These are phyloP conservation scores for Microbotryum violaceum DNA, from an alignment of 1,284 basidiomycete genomes.

Conservation along the genomic window DNA sequence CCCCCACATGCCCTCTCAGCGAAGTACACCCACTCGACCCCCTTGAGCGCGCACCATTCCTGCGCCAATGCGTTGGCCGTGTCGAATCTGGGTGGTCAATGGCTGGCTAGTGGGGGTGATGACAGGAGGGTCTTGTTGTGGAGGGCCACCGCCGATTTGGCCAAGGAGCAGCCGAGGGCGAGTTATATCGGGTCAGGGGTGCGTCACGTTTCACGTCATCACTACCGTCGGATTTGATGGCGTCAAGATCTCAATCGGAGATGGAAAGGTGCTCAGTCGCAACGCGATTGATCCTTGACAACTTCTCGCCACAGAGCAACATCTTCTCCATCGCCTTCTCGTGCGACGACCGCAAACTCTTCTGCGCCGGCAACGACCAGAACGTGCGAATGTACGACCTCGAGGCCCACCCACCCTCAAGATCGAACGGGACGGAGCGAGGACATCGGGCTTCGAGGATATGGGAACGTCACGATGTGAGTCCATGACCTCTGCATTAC, in stretches of 20 bases:
- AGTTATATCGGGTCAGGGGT: constrained; percentile 63
- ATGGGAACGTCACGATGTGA: constrained; percentile 20
- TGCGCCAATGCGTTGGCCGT: constrained; percentile 64
- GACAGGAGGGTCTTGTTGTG: constrained; percentile 45
- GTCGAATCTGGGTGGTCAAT: constrained; percentile 55
- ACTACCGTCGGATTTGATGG: constrained; percentile 37
- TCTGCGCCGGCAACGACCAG: constrained; percentile 58
- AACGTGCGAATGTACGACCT: constrained; percentile 43
- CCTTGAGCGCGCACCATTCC: constrained; percentile 53
- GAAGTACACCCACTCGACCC: background rate
- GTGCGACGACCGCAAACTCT: constrained; percentile 53
- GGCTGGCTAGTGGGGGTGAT: constrained; percentile 67
- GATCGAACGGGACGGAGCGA: too few relatives aligned
- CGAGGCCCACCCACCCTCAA: constrained; percentile 3
- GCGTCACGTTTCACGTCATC: constrained; percentile 42
- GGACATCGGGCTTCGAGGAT: background rate
- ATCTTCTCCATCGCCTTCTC: constrained; percentile 63
- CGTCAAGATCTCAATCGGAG: constrained; percentile 39
- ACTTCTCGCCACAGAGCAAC: constrained; percentile 48
- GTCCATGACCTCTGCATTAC: background rate
- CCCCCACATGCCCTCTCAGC: background rate
- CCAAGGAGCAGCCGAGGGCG: constrained; percentile 48
- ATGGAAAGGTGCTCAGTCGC: background rate
- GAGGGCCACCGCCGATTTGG: constrained; percentile 5
- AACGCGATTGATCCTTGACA: background rate